Evolutionary conservation across 352 stramenopile species (phyloP).

Genomic region (Pythium folliculosum): DNA sequence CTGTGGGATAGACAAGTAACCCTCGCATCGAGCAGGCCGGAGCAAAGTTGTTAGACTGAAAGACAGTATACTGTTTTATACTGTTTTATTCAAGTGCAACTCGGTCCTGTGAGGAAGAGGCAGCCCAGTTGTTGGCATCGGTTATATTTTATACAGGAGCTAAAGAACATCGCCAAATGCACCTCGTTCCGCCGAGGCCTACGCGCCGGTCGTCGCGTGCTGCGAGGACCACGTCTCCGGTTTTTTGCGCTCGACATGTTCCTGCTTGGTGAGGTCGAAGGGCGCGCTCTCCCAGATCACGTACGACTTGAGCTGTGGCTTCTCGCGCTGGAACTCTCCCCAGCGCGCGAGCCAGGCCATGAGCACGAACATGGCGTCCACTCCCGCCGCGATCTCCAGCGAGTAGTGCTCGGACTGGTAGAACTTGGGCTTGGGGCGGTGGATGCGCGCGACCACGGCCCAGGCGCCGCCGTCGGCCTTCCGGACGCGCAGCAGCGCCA

Average conservation of each 20-base stretch:
- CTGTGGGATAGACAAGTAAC: too few relatives aligned
- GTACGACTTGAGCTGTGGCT: conserved; percentile 14
- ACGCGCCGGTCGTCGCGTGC: neutral
- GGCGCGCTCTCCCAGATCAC: neutral
- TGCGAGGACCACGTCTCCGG: neutral
- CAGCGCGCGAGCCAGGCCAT: conserved; percentile 17
- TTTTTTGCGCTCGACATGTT: neutral
- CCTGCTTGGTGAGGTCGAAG: neutral
- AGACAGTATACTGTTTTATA: too few relatives aligned
- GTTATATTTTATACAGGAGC: too few relatives aligned
- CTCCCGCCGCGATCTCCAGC: conserved; percentile 12
- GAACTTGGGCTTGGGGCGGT: neutral
- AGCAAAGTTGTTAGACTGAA: too few relatives aligned
- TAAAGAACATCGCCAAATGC: too few relatives aligned
- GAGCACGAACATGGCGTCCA: conserved; percentile 5
- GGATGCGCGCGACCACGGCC: conserved; percentile 8
- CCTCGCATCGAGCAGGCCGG: too few relatives aligned
- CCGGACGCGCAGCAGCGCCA: neutral
- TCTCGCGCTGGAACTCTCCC: conserved; percentile 6
- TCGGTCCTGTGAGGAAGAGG: too few relatives aligned
- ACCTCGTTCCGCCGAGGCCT: too few relatives aligned
- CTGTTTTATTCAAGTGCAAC: too few relatives aligned
- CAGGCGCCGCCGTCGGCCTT: neutral
- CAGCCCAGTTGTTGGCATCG: too few relatives aligned
- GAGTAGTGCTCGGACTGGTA: neutral